Evolutionary conservation across 345 rosid genomes (phyloP).

Genomic region (Rhodamnia rubescens): DNA sequence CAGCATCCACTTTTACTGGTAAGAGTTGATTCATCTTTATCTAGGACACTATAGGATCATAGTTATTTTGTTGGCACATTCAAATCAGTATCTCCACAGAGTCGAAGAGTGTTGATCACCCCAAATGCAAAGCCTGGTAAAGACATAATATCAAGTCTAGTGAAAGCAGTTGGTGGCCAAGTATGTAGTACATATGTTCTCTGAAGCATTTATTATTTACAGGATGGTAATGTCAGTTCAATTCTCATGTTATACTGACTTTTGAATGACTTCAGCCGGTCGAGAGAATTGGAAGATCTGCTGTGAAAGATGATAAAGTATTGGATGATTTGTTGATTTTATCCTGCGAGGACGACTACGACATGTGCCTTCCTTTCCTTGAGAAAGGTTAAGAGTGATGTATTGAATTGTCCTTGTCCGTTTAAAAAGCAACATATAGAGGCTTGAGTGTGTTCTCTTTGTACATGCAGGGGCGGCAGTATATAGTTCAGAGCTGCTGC

Average conservation of each 20-base stretch:
- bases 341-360: constrained; percentile 76
- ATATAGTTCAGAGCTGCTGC: constrained; percentile 74
- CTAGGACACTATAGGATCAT: not conserved
- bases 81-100: constrained; percentile 26
- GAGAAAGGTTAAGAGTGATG: constrained; percentile 43
- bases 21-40: not conserved
- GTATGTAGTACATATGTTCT: constrained; percentile 15
- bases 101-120: constrained; percentile 56
- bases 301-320: constrained; percentile 39
- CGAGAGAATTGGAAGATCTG: constrained; percentile 71
- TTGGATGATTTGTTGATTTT: constrained; percentile 55
- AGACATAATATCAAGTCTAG: constrained; percentile 52
- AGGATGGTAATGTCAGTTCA: not conserved
- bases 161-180: constrained; percentile 61
- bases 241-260: not conserved
- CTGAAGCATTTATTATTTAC: not conserved
- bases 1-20: constrained; percentile 54
- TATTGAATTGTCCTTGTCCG: not conserved
- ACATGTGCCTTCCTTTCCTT: constrained; percentile 47
- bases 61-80: not conserved
- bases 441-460: not conserved
- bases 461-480: constrained; percentile 49
- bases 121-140: constrained; percentile 59
- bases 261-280: constrained; percentile 35
- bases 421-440: not conserved